Evolutionary conservation across 108 stramenopile species (phyloP), one percentile per base, ranked within the genome.

Genomic region (Conticribra weissflogii): DNA sequence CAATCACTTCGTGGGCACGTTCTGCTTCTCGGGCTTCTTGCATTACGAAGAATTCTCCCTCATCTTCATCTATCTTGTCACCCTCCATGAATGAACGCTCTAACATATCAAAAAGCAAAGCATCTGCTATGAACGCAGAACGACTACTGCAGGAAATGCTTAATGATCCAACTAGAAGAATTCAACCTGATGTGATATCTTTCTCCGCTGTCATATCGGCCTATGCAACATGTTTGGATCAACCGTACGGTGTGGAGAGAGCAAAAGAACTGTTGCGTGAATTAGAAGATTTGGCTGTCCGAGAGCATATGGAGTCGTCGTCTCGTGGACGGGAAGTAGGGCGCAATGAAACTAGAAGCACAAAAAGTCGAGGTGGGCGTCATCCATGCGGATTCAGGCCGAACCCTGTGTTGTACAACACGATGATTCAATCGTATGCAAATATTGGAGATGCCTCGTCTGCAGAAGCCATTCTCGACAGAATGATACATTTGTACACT

Each of bases 381-480:
- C 58, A 61, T 41, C 36, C 32, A 14, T 51, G 67, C n/a, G 66
- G 74, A 54, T 67, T 76, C 36, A 56, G 60, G 36, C 81, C 83
- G 3, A 83, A 86, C 30, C 28, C 74, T 0, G 51, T 66, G 2
- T 46, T 74, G 3, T 82, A 71, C 69, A 86, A 84, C 54, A 68
- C 74, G 2, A 44, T 79, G 12, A 56, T 84, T 62, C 66, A 68
- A 53, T 83, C 83, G 33, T 86, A 71, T 66, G 83, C 78, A 15
- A 68, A 66, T 32, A 66, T 74, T 1, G 72, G 81, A 12, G 49
- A 84, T 30, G 73, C 81, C 14, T 14, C 59, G 9, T 59, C 65
- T 2, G 86, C 86, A 16, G 72, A 84, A 58, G 46, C 15, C 1
- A 49, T 78, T 5, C 76, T 78, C 0, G 19, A 53, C 2, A 31